A percentile compares a stretch with the other conserved stretches of the same genome.
Evolutionary conservation across 352 stramenopile species (phyloP).

Genomic region (Phytopythium cucurbitacearum): DNA sequence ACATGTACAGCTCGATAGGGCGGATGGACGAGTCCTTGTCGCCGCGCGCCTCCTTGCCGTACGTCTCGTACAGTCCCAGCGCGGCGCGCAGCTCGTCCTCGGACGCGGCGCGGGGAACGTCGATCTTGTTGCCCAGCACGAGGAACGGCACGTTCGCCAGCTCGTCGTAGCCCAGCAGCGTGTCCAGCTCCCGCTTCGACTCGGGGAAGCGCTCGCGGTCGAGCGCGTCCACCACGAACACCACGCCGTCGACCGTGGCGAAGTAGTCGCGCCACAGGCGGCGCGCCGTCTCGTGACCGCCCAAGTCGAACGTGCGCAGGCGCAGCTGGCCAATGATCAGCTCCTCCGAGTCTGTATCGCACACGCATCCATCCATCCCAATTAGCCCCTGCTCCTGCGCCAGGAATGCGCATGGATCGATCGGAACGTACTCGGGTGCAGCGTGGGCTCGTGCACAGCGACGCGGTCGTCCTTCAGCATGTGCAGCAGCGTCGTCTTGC

Average conservation of each 20-base stretch:
- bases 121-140: slow-evolving; percentile 99
- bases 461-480: slow-evolving; percentile 99
- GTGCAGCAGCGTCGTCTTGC: slow-evolving; percentile 99
- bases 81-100: slow-evolving; percentile 97
- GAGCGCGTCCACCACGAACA: slow-evolving; percentile 99
- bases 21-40: slow-evolving; percentile 89
- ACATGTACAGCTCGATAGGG: slow-evolving; percentile 99
- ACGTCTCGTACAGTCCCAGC: slow-evolving; percentile 97
- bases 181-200: slow-evolving; percentile 98
- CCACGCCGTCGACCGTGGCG: slow-evolving; percentile 98
- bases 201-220: slow-evolving; percentile 98
- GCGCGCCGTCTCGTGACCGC: slow-evolving; percentile 97
- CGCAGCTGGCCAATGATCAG: slow-evolving; percentile 96
- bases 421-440: slow-evolving; percentile 90
- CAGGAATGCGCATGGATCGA: no score
- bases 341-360: slow-evolving; percentile 79
- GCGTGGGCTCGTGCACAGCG: slow-evolving; percentile 93
- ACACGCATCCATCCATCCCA: no score
- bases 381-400: no score
- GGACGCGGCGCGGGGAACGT: slow-evolving; percentile 95
- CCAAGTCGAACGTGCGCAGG: slow-evolving; percentile 99
- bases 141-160: slow-evolving; percentile 98
- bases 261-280: slow-evolving; percentile 99
- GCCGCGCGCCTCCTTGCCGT: slow-evolving; percentile 95
- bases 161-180: slow-evolving; percentile 96